Conservation (phyloP, 805 yeast species). For the Lipomyces lipofer region DNA sequence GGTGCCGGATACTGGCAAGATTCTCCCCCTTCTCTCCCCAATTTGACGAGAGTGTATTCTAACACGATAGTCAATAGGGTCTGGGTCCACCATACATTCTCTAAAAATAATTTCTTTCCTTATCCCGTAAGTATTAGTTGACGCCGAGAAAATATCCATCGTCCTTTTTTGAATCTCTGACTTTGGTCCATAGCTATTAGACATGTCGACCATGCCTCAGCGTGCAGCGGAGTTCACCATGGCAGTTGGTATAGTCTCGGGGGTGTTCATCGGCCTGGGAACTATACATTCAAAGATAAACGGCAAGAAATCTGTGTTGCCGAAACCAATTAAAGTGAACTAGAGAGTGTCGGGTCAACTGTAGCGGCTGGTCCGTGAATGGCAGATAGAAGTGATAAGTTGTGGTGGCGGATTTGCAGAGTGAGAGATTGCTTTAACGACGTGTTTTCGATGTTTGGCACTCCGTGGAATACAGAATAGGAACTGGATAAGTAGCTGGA, state of each 20-base stretch:
- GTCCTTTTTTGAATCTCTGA: not conserved
- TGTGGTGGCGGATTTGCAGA: too few relatives aligned
- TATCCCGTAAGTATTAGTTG: constrained; percentile 15
- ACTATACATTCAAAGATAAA: constrained; percentile 1
- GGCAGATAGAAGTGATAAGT: too few relatives aligned
- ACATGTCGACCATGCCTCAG: constrained; percentile 6
- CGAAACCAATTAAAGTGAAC: constrained; percentile 1
- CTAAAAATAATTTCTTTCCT: constrained; percentile 18
- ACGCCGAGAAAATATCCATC: too few relatives aligned
- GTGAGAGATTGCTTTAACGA: too few relatives aligned
- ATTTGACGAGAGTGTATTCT: not conserved
- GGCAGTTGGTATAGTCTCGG: constrained; percentile 9
- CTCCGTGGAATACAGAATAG: too few relatives aligned
- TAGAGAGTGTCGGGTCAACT: too few relatives aligned
- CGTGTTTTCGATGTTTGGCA: too few relatives aligned
- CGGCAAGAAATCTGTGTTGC: not conserved
- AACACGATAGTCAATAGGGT: constrained; percentile 7
- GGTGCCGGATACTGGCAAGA: constrained; percentile 26
- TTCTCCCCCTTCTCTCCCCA: not conserved
- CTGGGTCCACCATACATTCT: constrained; percentile 24
- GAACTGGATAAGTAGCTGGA: too few relatives aligned
- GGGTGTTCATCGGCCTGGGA: constrained; percentile 4
- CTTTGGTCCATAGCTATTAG: too few relatives aligned
- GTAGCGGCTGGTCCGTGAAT: too few relatives aligned
- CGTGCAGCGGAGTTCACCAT: constrained; percentile 15